Base-by-base conservation (phyloP, 495 filamentous ascomycete species). In the Cercophora scortea region DNA sequence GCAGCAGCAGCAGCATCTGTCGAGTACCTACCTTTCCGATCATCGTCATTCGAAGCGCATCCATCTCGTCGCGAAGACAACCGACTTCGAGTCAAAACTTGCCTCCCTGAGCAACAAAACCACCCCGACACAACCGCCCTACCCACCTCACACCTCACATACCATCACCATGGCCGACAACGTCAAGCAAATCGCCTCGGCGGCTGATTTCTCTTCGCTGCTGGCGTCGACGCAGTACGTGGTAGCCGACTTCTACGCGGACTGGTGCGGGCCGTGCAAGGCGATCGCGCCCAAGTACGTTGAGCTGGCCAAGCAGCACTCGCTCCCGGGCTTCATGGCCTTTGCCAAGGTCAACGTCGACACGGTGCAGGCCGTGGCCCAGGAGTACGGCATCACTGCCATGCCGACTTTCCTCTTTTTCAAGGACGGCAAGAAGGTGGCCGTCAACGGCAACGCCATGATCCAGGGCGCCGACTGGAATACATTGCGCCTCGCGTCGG, bases 371-470 rank as follows among this genome's bases (percentile, higher is more conserved):
- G 72, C 76, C 15, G 63, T 79, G 42, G 79, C 81, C 12, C 51
- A 65, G 12, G 61, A 65, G 40, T 78, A 79, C 60, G 62, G 66
- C 42, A 63, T 85, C 41, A 55, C 64, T 46, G 85, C 84, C 45
- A 85, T 89, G 80, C 90, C 90, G 2, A 93, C 90, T 41, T 95
- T 96, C 72, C 74, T 95, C 54, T 84, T 95, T 64, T 90, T 96
- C 76, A 86, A 93, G 70, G 79, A 86, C 47, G 80, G 84, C 51
- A 74, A 79, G 47, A 79, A 83, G 56, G 80, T 85, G 53, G 78
- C 90, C 42, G 78, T 76, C 53, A 88, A 88, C 61, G 89, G 86
- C 47, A 44, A 49, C 16, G 44, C 41, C 32, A 65, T 59, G 55
- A 59, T 67, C 38, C 59, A 61, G 46, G 65, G 63, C 40, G 65